Evolutionary conservation across 345 rosid genomes (phyloP), one percentile per base, ranked within the genome.

Genomic region (Rhodomyrtus tomentosa): DNA sequence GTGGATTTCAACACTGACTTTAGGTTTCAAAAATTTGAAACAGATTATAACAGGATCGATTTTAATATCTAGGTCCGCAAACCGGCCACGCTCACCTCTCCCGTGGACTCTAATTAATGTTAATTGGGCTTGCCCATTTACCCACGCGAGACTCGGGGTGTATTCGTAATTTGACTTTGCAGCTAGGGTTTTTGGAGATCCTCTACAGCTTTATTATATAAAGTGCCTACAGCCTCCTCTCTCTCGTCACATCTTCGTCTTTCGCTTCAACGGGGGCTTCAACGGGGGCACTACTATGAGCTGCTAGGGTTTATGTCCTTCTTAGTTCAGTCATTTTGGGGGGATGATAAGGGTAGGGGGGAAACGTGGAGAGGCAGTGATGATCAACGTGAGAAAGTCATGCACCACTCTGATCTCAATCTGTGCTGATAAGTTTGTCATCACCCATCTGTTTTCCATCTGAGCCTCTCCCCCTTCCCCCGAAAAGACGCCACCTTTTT

Each of bases 381-480:
- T 84, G 94, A 92, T 86, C 68, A 82, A 74, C 50, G 83, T 81
- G 88, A 91, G 92, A 86, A 82, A 82, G 93, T 90, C 92, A 92
- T 92, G 94, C 94, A 92, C 94, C 93, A 91, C 94, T 82, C 94
- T 92, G 90, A 92, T 56, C 52, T 45, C n/a, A 72, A 51, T 81
- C 5, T 49, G 92, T 92, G 94, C 91, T 92, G 94, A 92, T 84
- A 90, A 89, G 27, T 86, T 49, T 89, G 88, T 89, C 90, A 32
- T 76, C 45, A 90, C 92, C 92, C 92, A 90, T 89, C 40, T 48
- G 50, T 48, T 62, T 62, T 32, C 11, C 0, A 18, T 82, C 94
- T 91, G 94, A 92, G 94, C 91, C 88, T 62, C 29, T 48, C 36
- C 20, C 42, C 45, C 45, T n/a, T 25, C 15, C 36, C 82, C 54